Percentiles rank a stretch among this genome's conserved stretches.
Evolutionary conservation across 1,139 yeast genomes (phyloP).

Genomic region (Candida pseudocylindracea): DNA sequence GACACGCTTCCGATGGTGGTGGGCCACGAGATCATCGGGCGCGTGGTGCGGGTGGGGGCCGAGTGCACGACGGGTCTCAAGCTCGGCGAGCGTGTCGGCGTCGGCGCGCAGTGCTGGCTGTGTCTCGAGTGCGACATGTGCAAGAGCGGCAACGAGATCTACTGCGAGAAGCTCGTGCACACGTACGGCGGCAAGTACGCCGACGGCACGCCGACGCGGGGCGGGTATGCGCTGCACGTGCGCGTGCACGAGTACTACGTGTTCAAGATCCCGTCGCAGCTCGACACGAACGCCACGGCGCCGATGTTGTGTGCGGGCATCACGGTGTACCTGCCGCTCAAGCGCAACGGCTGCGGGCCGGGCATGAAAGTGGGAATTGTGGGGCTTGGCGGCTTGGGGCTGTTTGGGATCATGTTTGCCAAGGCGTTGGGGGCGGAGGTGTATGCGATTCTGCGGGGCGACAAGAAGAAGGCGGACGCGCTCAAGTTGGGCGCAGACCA

Average conservation of each 20-base stretch:
- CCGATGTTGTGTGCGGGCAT: conserved; percentile 51
- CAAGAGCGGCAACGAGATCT: conserved; percentile 20
- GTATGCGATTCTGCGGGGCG: conserved; percentile 26
- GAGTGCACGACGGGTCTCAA: conserved; percentile 17
- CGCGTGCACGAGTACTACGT: conserved; percentile 29
- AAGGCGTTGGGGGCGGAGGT: conserved; percentile 37
- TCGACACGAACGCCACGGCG: conserved; percentile 25
- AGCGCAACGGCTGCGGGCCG: conserved; percentile 8
- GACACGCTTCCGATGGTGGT: conserved; percentile 13
- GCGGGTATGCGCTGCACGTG: conserved; percentile 39
- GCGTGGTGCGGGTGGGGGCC: conserved; percentile 26
- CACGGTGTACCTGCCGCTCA: conserved; percentile 36
- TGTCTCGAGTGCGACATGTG: conserved; percentile 32
- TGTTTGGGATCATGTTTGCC: conserved; percentile 33
- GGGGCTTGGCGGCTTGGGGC: conserved; percentile 39
- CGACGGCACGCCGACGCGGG: conserved; percentile 22
- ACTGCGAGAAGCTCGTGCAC: conserved; percentile 18
- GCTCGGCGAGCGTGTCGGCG: conserved; percentile 39
- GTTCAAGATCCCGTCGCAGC: conserved; percentile 31
- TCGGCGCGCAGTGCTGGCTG: conserved; percentile 29
- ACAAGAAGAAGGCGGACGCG: conserved; percentile 26
- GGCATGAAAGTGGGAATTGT: conserved; percentile 18
- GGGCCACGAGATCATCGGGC: conserved; percentile 35
- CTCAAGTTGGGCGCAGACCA: conserved; percentile 26
- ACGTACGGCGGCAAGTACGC: conserved; percentile 18